Percentiles rank a stretch among this genome's conserved stretches.
Evolutionary conservation across 495 filamentous ascomycete species (phyloP).

Genomic region (Hypoxylon fragiforme): DNA sequence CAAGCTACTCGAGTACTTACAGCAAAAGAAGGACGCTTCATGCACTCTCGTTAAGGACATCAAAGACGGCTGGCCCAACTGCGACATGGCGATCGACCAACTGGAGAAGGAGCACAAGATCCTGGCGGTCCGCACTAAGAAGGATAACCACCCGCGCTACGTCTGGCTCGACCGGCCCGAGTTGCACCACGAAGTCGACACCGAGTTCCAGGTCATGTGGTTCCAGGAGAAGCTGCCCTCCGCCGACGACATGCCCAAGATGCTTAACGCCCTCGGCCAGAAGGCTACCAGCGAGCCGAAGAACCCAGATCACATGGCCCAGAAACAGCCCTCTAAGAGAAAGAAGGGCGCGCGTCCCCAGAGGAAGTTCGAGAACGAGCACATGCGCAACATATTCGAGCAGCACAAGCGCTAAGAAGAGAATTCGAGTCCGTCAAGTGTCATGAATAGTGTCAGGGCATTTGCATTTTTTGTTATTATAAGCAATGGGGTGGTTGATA

Average conservation of each 20-base stretch:
- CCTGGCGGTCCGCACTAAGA: conserved; percentile 85
- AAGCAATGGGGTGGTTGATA: too few species aligned
- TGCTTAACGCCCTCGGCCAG: conserved; percentile 71
- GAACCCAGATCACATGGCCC: conserved; percentile 55
- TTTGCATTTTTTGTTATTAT: too few species aligned
- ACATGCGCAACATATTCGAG: conserved; percentile 86
- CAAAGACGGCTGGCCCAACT: conserved; percentile 91
- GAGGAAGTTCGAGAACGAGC: conserved; percentile 82
- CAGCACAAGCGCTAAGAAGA: conserved; percentile 66
- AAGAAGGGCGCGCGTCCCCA: conserved; percentile 71
- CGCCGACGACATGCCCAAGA: conserved; percentile 72
- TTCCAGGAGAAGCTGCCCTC: conserved; percentile 76
- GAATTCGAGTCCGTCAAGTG: not conserved
- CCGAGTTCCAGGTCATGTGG: conserved; percentile 83
- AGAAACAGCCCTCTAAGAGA: conserved; percentile 68
- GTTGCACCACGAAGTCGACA: conserved; percentile 72
- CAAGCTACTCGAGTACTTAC: conserved; percentile 76
- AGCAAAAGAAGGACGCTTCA: conserved; percentile 76
- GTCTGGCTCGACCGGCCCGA: conserved; percentile 88
- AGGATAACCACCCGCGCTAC: conserved; percentile 81
- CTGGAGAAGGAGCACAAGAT: conserved; percentile 79
- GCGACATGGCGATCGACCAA: conserved; percentile 71
- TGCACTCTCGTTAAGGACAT: conserved; percentile 84
- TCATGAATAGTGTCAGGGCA: not conserved
- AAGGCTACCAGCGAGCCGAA: conserved; percentile 77